phyloP scores from a whole-genome alignment of 2,329 filamentous ascomycete species.

The Arthrobotrys pseudoclavata region DNA sequence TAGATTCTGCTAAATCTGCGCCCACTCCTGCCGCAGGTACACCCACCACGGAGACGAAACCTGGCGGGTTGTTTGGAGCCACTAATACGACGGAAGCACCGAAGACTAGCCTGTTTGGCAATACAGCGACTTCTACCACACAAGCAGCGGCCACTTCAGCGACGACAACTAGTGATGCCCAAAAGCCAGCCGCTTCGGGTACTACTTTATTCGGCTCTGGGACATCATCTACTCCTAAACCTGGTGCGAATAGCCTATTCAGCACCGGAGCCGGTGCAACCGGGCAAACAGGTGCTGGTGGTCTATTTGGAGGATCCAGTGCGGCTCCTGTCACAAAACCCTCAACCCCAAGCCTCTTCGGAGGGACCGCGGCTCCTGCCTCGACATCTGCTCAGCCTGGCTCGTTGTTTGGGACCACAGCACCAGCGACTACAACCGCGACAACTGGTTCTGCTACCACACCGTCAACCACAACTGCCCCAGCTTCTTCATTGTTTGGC shows the following conservation, averaged over 20 bases:
- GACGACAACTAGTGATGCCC: conserved; percentile 9
- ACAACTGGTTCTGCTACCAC: conserved; percentile 60
- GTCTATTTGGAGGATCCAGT: conserved; percentile 40
- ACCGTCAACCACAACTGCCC: conserved; percentile 58
- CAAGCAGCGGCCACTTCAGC: conserved; percentile 32
- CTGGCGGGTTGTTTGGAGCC: conserved; percentile 64
- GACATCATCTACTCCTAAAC: conserved; percentile 21
- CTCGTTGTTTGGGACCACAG: conserved; percentile 30
- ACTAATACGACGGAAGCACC: conserved; percentile 61
- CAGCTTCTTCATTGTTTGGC: conserved; percentile 63
- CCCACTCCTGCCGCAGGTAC: conserved; percentile 54
- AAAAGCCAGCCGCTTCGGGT: conserved; percentile 14
- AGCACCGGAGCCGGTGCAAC: conserved; percentile 18
- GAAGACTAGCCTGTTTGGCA: conserved; percentile 42
- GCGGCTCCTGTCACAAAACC: conserved; percentile 44
- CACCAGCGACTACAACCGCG: conserved; percentile 42
- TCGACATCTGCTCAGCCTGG: conserved; percentile 7
- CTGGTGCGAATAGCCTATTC: conserved; percentile 15
- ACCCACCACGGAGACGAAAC: conserved; percentile 60
- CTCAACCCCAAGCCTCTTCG: conserved; percentile 57
- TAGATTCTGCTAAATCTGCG: conserved; percentile 59
- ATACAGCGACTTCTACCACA: conserved; percentile 13
- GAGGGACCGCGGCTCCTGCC: conserved; percentile 12
- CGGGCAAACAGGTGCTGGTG: conserved; percentile 3
- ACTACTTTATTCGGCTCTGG: conserved; percentile 37